Evolutionary conservation across 2,329 filamentous ascomycete species (phyloP), one percentile per base, ranked within the genome.

Genomic region (Blastomyces gilchristii): DNA sequence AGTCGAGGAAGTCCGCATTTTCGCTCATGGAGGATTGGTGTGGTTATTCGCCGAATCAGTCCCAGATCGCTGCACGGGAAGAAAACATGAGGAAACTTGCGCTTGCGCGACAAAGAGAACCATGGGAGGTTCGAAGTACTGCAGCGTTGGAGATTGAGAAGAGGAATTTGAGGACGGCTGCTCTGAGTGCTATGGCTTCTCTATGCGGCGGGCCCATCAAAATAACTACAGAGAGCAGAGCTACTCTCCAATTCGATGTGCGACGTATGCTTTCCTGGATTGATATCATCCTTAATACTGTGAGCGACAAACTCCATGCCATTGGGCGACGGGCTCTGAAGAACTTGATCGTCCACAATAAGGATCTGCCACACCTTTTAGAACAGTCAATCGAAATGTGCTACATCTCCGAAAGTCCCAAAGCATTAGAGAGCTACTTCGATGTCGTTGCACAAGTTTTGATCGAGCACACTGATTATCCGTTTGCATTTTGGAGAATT

Each of bases 1-100:
- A 99, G 73, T 90, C 92, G 14, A 83, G 95, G 50, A 96, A 97
- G 73, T 97, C 94, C 5, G 89, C 93, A 0, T 99, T 99, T 72
- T 87, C 92, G 0, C 79, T 99, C 58, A 97, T 99, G 92, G 94
- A 99, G 75, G 93, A 97, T 67, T 99, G 95, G 95, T 99, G 94
- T 73, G 94, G 94, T 2, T 97, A 95, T 73, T 96, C 92, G 8
- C 91, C 92, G 0, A 96, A 97, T 67, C 91, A 95, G 72, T 81
- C 79, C 16, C 89, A 95, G 67, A 89, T 96, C 50, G 85, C 87
- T 5, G 86, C 87, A 63, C 83, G 91, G 65, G 92, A 97, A 75
- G 89, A 96, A 65, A 88, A 85, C 45, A 95, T 97, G 87, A 84
- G 90, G 53, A 89, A 92, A 68, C 90, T 89, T 2, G 82, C 94